Evolutionary conservation across 2,329 filamentous ascomycete species (phyloP).

Genomic region (Colletotrichum simmondsii): DNA sequence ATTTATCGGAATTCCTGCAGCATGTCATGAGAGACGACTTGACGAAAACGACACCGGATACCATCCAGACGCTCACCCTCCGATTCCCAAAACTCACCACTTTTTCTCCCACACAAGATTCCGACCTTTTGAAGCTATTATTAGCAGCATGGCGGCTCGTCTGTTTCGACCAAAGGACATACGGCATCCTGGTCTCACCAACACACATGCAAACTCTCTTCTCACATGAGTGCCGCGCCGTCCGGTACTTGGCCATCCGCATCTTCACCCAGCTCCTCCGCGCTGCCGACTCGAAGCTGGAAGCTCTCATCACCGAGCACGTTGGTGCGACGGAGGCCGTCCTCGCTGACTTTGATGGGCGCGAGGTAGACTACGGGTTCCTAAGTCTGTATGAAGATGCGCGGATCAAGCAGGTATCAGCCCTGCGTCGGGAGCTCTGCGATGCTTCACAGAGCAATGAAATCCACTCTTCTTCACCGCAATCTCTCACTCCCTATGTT

Average conservation of each 20-base stretch:
- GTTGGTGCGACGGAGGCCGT: conserved; percentile 71
- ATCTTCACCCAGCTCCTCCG: conserved; percentile 83
- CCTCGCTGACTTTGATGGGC: conserved; percentile 79
- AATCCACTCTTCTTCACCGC: conserved; percentile 40
- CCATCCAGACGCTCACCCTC: conserved; percentile 25
- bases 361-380: conserved; percentile 82
- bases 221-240: conserved; percentile 63
- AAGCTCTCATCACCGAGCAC: conserved; percentile 75
- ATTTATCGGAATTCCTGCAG: conserved; percentile 79
- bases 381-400: conserved; percentile 68
- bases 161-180: conserved; percentile 77
- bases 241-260: conserved; percentile 85
- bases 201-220: conserved; percentile 77
- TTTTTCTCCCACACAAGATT: conserved; percentile 14
- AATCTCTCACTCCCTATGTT: conserved; percentile 68
- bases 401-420: conserved; percentile 58
- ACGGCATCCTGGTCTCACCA: conserved; percentile 72
- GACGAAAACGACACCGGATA: conserved; percentile 12
- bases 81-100: conserved; percentile 26
- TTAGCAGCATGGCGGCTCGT: conserved; percentile 83
- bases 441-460: conserved; percentile 35
- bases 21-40: conserved; percentile 45
- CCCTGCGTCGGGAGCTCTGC: conserved; percentile 52
- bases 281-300: conserved; percentile 82
- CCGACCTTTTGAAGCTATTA: conserved; percentile 56